These are phyloP conservation scores for Coemansia javaensis DNA, from an alignment of 192 early-diverging fungal genomes.

Conservation along the genomic window DNA sequence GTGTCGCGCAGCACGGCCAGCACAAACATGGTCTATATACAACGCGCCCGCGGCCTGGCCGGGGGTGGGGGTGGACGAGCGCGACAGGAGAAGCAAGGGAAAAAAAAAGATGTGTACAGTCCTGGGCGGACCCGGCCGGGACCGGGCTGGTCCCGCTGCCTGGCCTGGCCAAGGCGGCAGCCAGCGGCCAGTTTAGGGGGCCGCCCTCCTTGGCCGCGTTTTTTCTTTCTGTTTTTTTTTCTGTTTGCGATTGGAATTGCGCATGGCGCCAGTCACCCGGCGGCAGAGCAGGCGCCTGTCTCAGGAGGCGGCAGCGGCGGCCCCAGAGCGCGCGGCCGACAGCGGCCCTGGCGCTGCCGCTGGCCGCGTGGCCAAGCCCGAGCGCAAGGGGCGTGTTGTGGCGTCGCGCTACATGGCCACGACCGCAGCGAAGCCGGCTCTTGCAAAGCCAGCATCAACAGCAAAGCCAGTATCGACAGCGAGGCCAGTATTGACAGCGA, in stretches of 20 bases:
- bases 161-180: too few relatives aligned
- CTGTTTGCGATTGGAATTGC: not conserved
- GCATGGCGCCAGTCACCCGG: constrained; percentile 23
- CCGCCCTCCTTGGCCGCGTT: not conserved
- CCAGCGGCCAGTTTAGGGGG: too few relatives aligned
- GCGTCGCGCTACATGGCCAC: constrained; percentile 43
- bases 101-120: too few relatives aligned
- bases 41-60: not conserved
- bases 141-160: too few relatives aligned
- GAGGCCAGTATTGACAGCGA: too few relatives aligned
- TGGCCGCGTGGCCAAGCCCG: constrained; percentile 25
- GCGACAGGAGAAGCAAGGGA: not conserved
- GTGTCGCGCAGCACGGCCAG: constrained; percentile 79
- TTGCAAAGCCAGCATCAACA: not conserved
- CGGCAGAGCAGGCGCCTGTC: constrained; percentile 30
- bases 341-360: not conserved
- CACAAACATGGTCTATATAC: constrained; percentile 68
- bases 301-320: constrained; percentile 2
- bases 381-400: constrained; percentile 21
- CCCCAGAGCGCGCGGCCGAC: too few relatives aligned
- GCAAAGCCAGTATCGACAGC: constrained; percentile 1
- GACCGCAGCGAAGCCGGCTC: not conserved
- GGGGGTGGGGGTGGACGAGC: too few relatives aligned
- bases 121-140: too few relatives aligned
- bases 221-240: constrained; percentile 1